Evolutionary conservation across 768 basidiomycete species (phyloP).

Genomic region (Leccinum longicurvipes): DNA sequence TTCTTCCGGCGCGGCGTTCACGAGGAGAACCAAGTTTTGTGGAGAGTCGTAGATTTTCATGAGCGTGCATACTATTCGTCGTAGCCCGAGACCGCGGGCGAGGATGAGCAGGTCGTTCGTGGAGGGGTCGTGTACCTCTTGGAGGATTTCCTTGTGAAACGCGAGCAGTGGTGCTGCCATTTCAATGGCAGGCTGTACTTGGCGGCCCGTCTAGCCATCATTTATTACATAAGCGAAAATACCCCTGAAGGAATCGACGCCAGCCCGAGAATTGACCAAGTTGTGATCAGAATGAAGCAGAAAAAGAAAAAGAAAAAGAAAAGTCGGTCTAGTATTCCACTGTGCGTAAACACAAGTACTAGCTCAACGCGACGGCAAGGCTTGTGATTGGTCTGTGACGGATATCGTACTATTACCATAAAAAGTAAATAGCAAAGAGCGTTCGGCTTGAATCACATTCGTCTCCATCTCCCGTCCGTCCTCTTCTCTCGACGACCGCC

Average conservation of each 20-base stretch:
- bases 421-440: not conserved
- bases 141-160: slow-evolving; percentile 65
- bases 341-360: no score
- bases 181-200: no score
- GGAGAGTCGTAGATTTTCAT: slow-evolving; percentile 92
- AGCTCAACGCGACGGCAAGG: no score
- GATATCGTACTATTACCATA: not conserved
- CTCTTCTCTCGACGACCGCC: not conserved
- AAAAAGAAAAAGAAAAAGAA: no score
- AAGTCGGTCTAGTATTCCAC: no score
- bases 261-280: no score
- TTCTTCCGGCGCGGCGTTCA: slow-evolving; percentile 83
- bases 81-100: slow-evolving; percentile 87
- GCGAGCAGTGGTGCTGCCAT: slow-evolving; percentile 42
- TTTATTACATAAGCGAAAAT: no score
- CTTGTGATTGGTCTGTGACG: no score
- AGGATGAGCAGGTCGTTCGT: slow-evolving; percentile 74
- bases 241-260: no score
- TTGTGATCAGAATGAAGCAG: no score
- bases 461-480: no score
- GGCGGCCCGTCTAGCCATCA: no score
- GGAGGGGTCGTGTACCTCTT: slow-evolving; percentile 69
- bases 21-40: slow-evolving; percentile 76
- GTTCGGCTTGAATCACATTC: not conserved
- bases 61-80: slow-evolving; percentile 78